Evolutionary conservation across 805 yeast species (phyloP).

Genomic region (Metahyphopichia silvanorum): DNA sequence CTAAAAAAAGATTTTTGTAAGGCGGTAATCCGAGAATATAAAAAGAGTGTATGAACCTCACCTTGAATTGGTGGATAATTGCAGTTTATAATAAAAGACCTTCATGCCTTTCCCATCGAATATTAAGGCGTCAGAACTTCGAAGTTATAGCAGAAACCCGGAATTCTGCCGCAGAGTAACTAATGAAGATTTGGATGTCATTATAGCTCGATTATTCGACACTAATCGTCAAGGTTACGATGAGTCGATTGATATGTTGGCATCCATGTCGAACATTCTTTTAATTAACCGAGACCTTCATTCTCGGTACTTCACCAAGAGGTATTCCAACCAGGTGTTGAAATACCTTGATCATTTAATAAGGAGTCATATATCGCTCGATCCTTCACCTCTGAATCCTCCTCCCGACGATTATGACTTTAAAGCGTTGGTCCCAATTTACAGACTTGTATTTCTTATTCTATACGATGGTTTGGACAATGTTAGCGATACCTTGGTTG

Average conservation of each 20-base stretch:
- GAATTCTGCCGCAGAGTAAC: slow-evolving; percentile 11
- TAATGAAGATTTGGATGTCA: slow-evolving; percentile 6
- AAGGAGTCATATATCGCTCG: background rate
- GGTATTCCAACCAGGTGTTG: slow-evolving; percentile 11
- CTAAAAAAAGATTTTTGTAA: no score
- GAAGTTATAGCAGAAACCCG: slow-evolving; percentile 12
- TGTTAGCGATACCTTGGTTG: slow-evolving; percentile 5
- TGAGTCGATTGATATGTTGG: slow-evolving; percentile 12
- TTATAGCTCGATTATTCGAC: slow-evolving; percentile 6
- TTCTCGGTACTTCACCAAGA: slow-evolving; percentile 13
- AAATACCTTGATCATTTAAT: slow-evolving; percentile 4
- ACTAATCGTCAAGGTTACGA: background rate
- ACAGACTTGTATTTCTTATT: slow-evolving; percentile 21
- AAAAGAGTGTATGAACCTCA: no score
- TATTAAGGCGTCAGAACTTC: slow-evolving; percentile 3
- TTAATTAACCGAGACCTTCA: slow-evolving; percentile 21
- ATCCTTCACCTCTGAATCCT: slow-evolving; percentile 1
- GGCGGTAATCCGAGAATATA: no score
- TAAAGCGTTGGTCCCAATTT: slow-evolving; percentile 16
- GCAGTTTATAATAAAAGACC: slow-evolving; percentile 6
- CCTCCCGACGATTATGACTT: slow-evolving; percentile 7
- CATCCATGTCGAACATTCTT: slow-evolving; percentile 23
- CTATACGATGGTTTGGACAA: slow-evolving; percentile 18
- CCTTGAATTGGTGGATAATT: background rate
- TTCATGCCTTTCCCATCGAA: slow-evolving; percentile 8